Base-by-base conservation (phyloP, 108 stramenopile species). In the Nannochloropsis oceanica region DNA sequence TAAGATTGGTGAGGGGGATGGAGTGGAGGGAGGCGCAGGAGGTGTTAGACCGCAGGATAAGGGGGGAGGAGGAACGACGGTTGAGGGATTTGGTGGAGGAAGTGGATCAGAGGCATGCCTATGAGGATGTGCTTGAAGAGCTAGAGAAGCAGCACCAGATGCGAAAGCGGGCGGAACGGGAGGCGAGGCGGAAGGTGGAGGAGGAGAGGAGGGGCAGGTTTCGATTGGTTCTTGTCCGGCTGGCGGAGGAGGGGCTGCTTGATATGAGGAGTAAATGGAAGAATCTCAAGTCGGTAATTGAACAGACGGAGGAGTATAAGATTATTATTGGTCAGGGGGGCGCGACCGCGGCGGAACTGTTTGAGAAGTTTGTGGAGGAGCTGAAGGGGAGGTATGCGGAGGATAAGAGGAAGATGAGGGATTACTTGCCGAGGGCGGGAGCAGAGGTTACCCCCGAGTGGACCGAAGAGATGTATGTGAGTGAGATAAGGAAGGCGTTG, bases 221-320 rank as follows among this genome's bases (percentile, higher is more conserved):
- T 43, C 82, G 86, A 81, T 88, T 80, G 86, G 82, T 90, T 82
- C 88, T 90, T 14, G 79, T 84, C 43, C 84, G 85, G 43, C 85
- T 89, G 86, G 84, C 86, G 26, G 89, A 90, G 82, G 87, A 86
- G 85, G 85, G 87, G 43, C 87, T 84, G 25, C 85, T 89, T 85
- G 87, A 85, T 22, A 85, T 86, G 13, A 86, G 87, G 43, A 89
- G 85, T 27, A 87, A 80, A 12, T 89, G 88, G 88, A 88, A 88
- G 88, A 85, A 89, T 85, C 85, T 89, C 27, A 89, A 88, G 88
- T 85, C 84, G 25, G 87, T 84, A 0, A 90, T 90, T 89, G 88
- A 89, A 42, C 44, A 89, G 25, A 86, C 86, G 25, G 84, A 89
- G 22, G 87, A 84, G 12, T 88, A 89, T 84, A 86, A 88, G 79